A percentile compares a stretch with the other conserved stretches of the same genome.
These are phyloP conservation scores for Pythium rishiriense DNA, from an alignment of 352 stramenopile genomes.

Conservation along the genomic window DNA sequence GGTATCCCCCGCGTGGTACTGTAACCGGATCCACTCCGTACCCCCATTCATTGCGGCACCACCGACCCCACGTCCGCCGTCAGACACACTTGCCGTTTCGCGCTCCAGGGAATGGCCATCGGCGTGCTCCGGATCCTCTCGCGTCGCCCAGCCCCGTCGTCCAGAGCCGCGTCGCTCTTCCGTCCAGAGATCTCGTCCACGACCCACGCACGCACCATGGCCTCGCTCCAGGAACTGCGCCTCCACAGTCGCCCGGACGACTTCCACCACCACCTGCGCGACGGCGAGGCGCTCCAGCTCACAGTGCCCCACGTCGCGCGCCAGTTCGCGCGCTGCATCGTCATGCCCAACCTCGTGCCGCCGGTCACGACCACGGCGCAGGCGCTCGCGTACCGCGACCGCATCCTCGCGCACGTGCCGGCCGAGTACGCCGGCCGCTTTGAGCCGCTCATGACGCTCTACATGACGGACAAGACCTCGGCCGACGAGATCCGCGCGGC, in stretches of 20 bases:
- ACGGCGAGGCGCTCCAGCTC: conserved; percentile 85
- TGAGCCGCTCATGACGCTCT: conserved; percentile 96
- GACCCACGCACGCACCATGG: too few species aligned
- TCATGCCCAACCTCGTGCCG: conserved; percentile 99
- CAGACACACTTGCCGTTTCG: conserved; percentile 8
- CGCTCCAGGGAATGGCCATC: conserved; percentile 10
- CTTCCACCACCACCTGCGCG: conserved; percentile 98
- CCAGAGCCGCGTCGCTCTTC: neutral
- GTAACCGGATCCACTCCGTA: neutral
- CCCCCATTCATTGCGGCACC: conserved; percentile 3
- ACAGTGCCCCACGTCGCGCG: conserved; percentile 79
- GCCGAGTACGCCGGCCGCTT: conserved; percentile 67
- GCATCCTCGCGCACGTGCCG: conserved; percentile 89
- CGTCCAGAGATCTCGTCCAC: neutral
- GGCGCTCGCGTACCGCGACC: conserved; percentile 95
- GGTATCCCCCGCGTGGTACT: too few species aligned
- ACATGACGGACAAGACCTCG: conserved; percentile 98
- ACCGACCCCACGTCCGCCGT: neutral
- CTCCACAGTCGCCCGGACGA: conserved; percentile 84
- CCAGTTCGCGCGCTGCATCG: conserved; percentile 90
- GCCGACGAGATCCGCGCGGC: conserved; percentile 95
- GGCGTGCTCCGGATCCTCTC: conserved; percentile 11
- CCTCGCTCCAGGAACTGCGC: conserved; percentile 14
- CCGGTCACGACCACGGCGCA: conserved; percentile 94
- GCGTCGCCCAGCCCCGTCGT: conserved; percentile 3